Conservation (phyloP, 352 stramenopile species). For the Halophytophthora batemanensis region DNA sequence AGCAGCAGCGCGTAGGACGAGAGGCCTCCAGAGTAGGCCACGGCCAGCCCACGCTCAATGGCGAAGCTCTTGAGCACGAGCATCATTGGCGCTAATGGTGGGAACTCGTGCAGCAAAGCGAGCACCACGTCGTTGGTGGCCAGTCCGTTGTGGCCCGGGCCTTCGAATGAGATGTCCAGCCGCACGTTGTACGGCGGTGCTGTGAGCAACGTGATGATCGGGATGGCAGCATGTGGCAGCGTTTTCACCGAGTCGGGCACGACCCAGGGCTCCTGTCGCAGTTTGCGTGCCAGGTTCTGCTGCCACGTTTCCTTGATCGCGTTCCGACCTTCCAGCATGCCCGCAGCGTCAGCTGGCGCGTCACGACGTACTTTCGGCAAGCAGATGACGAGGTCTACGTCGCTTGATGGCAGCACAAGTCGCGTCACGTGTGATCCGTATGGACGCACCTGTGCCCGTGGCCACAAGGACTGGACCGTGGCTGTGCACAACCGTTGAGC, state of each 20-base stretch:
- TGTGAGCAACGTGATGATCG: constrained; percentile 95
- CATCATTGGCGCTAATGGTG: constrained; percentile 93
- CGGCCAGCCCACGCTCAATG: constrained; percentile 91
- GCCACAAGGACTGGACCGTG: constrained; percentile 90
- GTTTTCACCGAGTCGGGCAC: constrained; percentile 94
- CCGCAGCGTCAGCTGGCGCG: constrained; percentile 92
- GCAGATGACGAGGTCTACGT: constrained; percentile 97
- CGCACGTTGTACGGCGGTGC: constrained; percentile 74
- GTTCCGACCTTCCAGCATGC: constrained; percentile 96
- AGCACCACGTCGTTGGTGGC: constrained; percentile 93
- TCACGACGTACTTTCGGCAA: constrained; percentile 96
- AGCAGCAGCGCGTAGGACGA: constrained; percentile 96
- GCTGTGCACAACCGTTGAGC: constrained; percentile 74
- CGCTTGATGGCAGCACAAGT: constrained; percentile 94
- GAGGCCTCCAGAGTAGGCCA: constrained; percentile 95
- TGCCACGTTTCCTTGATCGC: constrained; percentile 98
- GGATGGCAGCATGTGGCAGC: constrained; percentile 95
- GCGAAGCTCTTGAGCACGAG: constrained; percentile 95
- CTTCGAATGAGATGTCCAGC: constrained; percentile 97
- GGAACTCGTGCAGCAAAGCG: constrained; percentile 91
- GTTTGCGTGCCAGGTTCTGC: constrained; percentile 94
- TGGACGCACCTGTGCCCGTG: constrained; percentile 93
- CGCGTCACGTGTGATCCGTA: constrained; percentile 97
- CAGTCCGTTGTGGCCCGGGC: constrained; percentile 94
- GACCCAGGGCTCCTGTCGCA: constrained; percentile 93